A percentile compares a stretch with the other conserved stretches of the same genome.
These are phyloP conservation scores for Nitzschia sp. DNA, from an alignment of 108 stramenopile genomes.

Conservation along the genomic window DNA sequence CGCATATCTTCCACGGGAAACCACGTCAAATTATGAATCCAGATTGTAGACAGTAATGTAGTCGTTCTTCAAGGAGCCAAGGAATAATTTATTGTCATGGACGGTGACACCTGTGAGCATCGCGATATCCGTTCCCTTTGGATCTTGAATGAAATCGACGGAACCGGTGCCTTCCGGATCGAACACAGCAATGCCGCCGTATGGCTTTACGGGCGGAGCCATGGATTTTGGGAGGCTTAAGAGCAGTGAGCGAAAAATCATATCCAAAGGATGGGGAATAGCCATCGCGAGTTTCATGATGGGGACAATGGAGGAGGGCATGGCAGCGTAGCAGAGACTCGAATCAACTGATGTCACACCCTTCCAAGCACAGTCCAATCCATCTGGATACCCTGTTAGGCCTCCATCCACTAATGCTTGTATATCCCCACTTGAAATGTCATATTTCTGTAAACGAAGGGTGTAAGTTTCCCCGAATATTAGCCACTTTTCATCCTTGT, in stretches of 20 bases:
- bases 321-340: slow-evolving; percentile 38
- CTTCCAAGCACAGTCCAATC: slow-evolving; percentile 51
- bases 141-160: slow-evolving; percentile 55
- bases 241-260: slow-evolving; percentile 37
- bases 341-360: slow-evolving; percentile 14
- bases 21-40: background rate
- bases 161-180: slow-evolving; percentile 22
- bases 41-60: slow-evolving; percentile 61
- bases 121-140: slow-evolving; percentile 49
- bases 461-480: slow-evolving; percentile 5
- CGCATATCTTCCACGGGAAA: too few relatives aligned
- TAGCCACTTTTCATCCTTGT: slow-evolving; percentile 43
- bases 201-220: slow-evolving; percentile 23
- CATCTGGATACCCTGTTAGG: slow-evolving; percentile 37
- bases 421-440: background rate
- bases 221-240: slow-evolving; percentile 44
- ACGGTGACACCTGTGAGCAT: slow-evolving; percentile 64
- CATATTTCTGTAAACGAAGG: background rate
- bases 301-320: slow-evolving; percentile 7
- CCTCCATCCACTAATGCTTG: slow-evolving; percentile 1
- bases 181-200: slow-evolving; percentile 57
- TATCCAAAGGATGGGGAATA: slow-evolving; percentile 33
- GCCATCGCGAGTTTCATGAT: slow-evolving; percentile 16
- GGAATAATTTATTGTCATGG: slow-evolving; percentile 49
- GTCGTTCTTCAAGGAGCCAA: slow-evolving; percentile 60